Base-by-base conservation (phyloP, 257 asterid genomes). In the Ballota nigra region DNA sequence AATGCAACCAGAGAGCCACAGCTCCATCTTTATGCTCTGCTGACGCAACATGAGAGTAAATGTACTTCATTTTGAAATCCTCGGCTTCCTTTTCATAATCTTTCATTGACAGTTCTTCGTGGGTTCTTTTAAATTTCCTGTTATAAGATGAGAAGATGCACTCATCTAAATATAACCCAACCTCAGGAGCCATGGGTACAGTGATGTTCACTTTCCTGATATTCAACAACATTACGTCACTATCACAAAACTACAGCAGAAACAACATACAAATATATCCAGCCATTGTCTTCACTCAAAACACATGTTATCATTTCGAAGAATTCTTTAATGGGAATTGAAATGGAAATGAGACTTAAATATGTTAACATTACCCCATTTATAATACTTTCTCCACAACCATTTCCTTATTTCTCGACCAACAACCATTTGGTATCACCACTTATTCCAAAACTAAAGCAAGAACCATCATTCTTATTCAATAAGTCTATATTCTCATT, bases 121-220 rank as follows among this genome's bases (percentile, higher is more conserved):
- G 99, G 52, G 70, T 87, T 70, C 81, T 80, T 68, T 79, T 75
- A 95, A 95, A 95, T 79, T 83, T 95, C 68, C 80, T 52, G 72
- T 95, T 95, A 76, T 95, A 95, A 0, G 98, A 92, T 1, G 97
- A 45, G 72, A 95, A 95, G 82, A 92, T 89, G 79, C 99, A 95
- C 79, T 95, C 98, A 5, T 95, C 99, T 71, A 95, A 76, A 68
- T 88, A 92, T 33, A 95, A 84, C n/a, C 99, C 99, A 26, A 92
- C 99, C 76, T 95, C 99, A 26, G 98, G 99, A 20, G 99, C 99
- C 98, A 90, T 89, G 10, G 99, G 99, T 51, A 89, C 97, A 26
- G 78, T 92, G n/a, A 95, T 84, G 74, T 81, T 80, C 15, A 86
- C 84, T 59, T 85, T 86, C 92, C 99, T 92, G 85, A 15, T 10